These are phyloP conservation scores for Pouteria glomerata DNA, from an alignment of 148 eudicot species.

Conservation along the genomic window DNA sequence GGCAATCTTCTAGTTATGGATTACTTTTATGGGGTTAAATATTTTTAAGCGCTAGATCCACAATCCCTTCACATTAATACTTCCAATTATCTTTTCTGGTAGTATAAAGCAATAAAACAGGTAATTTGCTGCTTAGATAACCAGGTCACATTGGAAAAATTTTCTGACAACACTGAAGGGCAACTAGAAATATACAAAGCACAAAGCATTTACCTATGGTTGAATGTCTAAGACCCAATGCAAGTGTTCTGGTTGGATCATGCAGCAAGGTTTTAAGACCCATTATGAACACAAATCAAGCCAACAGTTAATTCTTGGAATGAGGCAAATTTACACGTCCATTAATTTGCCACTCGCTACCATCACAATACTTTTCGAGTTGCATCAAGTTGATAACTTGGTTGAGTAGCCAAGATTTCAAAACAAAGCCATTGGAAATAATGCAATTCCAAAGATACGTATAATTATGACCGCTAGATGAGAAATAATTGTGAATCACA, in stretches of 20 bases:
- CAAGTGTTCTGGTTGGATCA: background rate
- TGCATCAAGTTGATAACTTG: background rate
- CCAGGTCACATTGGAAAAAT: background rate
- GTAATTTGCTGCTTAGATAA: background rate
- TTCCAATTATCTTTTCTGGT: too few relatives aligned
- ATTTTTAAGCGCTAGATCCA: too few relatives aligned
- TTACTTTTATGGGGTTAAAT: too few relatives aligned
- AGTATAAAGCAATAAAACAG: too few relatives aligned
- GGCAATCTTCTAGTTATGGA: too few relatives aligned
- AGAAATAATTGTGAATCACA: background rate
- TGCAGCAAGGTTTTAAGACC: background rate
- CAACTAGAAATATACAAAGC: background rate
- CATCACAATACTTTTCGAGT: background rate
- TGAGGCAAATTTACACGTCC: background rate
- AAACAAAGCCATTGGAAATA: background rate
- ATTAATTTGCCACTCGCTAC: background rate
- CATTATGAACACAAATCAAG: background rate
- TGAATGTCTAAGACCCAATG: background rate
- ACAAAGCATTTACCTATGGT: background rate
- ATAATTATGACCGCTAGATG: background rate
- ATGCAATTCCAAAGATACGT: background rate
- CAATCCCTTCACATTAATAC: too few relatives aligned
- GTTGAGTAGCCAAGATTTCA: background rate
- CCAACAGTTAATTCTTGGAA: background rate
- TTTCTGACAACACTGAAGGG: background rate